These are phyloP conservation scores for Platanthera zijinensis DNA, from an alignment of 106 monocot genomes.

Conservation along the genomic window DNA sequence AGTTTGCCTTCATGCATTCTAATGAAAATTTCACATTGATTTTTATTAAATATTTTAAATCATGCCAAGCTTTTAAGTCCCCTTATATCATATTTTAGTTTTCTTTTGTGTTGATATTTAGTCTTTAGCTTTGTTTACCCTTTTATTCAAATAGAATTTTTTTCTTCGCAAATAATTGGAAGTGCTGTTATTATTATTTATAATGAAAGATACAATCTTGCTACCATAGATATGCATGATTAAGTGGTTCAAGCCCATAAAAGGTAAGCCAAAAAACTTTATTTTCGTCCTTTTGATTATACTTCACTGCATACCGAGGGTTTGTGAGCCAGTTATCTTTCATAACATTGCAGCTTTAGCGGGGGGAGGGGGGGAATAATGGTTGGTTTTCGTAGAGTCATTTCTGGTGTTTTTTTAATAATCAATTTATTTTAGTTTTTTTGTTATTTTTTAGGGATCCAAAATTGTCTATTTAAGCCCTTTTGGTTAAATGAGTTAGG, in stretches of 20 bases:
- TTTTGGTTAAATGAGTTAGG: too few relatives aligned
- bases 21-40: neutral
- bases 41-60: neutral
- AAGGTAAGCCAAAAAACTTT: neutral
- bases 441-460: too few relatives aligned
- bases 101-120: neutral
- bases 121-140: neutral
- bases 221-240: neutral
- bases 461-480: too few relatives aligned
- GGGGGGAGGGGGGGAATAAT: too few relatives aligned
- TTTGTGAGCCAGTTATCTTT: neutral
- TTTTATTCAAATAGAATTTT: neutral
- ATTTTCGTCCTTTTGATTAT: neutral
- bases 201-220: neutral
- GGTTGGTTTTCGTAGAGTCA: too few relatives aligned
- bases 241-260: neutral
- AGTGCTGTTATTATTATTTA: neutral
- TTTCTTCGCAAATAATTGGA: neutral
- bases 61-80: neutral
- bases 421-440: too few relatives aligned
- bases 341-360: neutral
- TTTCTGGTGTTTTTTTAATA: too few relatives aligned
- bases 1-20: neutral
- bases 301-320: neutral
- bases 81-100: neutral